These are phyloP conservation scores for Bipolaris zeicola DNA, from an alignment of 2,329 filamentous ascomycete species.

Conservation along the genomic window DNA sequence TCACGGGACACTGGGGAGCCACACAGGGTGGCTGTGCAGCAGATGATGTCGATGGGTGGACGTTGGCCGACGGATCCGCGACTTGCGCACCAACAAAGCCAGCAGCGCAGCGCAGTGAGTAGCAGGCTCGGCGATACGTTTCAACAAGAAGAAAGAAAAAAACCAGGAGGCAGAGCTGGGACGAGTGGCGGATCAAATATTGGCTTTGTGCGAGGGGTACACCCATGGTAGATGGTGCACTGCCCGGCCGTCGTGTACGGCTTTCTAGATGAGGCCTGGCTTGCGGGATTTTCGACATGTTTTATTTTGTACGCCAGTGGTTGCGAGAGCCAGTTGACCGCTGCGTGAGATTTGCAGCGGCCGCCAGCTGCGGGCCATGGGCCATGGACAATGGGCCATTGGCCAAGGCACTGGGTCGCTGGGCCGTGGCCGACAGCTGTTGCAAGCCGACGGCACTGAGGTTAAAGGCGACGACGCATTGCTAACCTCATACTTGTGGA, in stretches of 20 bases:
- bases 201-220: slow-evolving; percentile 11
- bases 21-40: slow-evolving; percentile 15
- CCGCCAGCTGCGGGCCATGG: background rate
- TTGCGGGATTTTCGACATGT: slow-evolving; percentile 16
- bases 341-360: slow-evolving; percentile 3
- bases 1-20: slow-evolving; percentile 6
- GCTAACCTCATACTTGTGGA: background rate
- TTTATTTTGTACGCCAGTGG: slow-evolving; percentile 15
- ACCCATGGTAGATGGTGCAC: slow-evolving; percentile 13
- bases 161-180: background rate
- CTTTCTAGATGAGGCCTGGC: slow-evolving; percentile 17
- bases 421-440: background rate
- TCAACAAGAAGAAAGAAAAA: background rate
- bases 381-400: background rate
- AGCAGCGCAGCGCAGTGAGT: background rate
- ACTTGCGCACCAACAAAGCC: slow-evolving; percentile 3
- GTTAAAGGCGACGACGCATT: background rate
- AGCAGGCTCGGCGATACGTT: background rate
- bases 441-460: slow-evolving; percentile 5
- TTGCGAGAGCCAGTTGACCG: slow-evolving; percentile 14
- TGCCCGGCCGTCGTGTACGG: slow-evolving; percentile 13
- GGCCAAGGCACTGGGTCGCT: background rate
- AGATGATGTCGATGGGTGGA: slow-evolving; percentile 11
- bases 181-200: slow-evolving; percentile 9
- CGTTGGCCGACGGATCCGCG: slow-evolving; percentile 9